Conservation (phyloP, 1,284 basidiomycete genomes). For the Ustilago hordei region DNA sequence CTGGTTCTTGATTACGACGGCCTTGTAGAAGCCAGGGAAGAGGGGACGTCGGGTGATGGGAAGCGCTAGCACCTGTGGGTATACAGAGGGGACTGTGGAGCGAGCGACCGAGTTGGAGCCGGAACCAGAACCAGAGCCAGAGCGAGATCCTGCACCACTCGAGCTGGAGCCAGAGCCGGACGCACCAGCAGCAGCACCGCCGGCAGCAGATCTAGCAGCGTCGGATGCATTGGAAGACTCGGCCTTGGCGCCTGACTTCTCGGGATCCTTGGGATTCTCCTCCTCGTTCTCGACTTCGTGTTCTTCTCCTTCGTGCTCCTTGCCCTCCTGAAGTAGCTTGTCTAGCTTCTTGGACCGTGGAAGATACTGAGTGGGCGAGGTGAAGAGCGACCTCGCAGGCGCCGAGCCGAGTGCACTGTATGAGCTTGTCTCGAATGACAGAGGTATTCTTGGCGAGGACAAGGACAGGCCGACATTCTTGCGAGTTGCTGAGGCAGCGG, state of each 20-base stretch:
- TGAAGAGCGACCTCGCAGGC: conserved; percentile 35
- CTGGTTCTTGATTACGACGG: conserved; percentile 72
- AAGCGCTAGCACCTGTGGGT: conserved; percentile 93
- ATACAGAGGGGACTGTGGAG: conserved; percentile 72
- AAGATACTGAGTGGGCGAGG: conserved; percentile 27
- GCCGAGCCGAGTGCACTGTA: conserved; percentile 3
- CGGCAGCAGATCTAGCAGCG: conserved; percentile 18
- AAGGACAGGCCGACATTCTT: conserved; percentile 1
- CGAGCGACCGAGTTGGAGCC: conserved; percentile 55
- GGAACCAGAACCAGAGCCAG: conserved; percentile 37
- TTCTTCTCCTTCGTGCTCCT: conserved; percentile 36
- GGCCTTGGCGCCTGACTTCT: conserved; percentile 19
- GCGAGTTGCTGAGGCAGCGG: conserved; percentile 2
- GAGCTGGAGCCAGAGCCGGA: conserved; percentile 22
- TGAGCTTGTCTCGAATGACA: conserved; percentile 3
- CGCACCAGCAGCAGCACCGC: conserved; percentile 23
- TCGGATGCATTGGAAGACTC: conserved; percentile 36
- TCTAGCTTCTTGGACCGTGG: conserved; percentile 51
- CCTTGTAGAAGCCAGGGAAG: conserved; percentile 92
- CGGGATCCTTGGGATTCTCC: conserved; percentile 19
- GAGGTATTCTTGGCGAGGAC: conserved; percentile 6
- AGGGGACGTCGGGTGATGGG: conserved; percentile 95
- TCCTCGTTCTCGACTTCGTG: conserved; percentile 44
- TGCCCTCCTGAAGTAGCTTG: conserved; percentile 17
- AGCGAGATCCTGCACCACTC: conserved; percentile 18